Evolutionary conservation across 1,139 yeast species (phyloP).

Genomic region (Yamadazyma taylorii): DNA sequence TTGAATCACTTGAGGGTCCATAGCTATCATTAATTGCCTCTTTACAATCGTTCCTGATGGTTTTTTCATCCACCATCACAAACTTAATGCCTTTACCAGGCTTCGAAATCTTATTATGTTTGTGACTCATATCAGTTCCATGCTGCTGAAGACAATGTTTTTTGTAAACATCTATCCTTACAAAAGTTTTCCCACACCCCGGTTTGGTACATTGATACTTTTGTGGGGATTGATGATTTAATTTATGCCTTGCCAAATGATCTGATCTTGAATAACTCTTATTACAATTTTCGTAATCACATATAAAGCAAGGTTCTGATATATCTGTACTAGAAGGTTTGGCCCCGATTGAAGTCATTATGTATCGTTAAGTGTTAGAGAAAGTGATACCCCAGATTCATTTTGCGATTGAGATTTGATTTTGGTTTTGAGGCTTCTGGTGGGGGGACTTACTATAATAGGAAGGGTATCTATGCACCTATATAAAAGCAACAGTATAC

Average conservation of each 20-base stretch:
- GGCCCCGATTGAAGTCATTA: not conserved
- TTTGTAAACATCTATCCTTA: conserved; percentile 32
- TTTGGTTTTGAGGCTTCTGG: conserved; percentile 1
- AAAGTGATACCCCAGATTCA: conserved; percentile 3
- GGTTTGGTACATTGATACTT: conserved; percentile 32
- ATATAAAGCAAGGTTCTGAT: too few species aligned
- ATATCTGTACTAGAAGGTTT: too few species aligned
- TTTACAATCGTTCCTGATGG: conserved; percentile 1
- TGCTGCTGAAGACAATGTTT: conserved; percentile 16
- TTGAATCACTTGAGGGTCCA: too few species aligned
- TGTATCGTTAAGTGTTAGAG: not conserved
- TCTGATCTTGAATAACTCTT: conserved; percentile 45
- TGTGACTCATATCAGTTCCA: not conserved
- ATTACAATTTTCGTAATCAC: conserved; percentile 26
- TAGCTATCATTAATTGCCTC: too few species aligned
- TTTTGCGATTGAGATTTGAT: too few species aligned
- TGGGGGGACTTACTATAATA: too few species aligned
- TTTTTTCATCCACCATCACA: conserved; percentile 5
- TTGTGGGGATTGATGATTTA: conserved; percentile 39
- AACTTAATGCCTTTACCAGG: conserved; percentile 8
- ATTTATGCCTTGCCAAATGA: conserved; percentile 42
- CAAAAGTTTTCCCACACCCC: conserved; percentile 43
- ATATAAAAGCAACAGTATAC: too few species aligned
- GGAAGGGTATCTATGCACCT: too few species aligned
- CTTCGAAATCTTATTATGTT: conserved; percentile 2